Evolutionary conservation across 2,329 filamentous ascomycete species (phyloP).

Genomic region (Paraphaeosphaeria minitans): DNA sequence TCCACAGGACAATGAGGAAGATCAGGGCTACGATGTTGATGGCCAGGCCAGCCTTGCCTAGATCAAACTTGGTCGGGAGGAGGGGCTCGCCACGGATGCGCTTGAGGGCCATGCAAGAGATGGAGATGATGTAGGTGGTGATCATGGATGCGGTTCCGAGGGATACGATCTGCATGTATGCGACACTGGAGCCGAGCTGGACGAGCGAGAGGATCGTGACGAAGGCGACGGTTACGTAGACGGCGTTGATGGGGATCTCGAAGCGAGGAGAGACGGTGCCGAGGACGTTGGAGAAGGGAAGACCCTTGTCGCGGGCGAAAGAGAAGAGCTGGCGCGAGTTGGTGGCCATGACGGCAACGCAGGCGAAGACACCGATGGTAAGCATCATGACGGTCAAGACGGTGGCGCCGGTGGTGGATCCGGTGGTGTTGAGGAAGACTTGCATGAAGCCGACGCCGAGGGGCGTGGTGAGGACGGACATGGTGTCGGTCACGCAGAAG

Average conservation of each 20-base stretch:
- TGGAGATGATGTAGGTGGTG: conserved; percentile 45
- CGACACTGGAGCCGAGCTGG: conserved; percentile 51
- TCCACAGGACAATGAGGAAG: conserved; percentile 46
- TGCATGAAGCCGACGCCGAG: conserved; percentile 14
- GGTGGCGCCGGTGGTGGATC: conserved; percentile 13
- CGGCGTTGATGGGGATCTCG: conserved; percentile 49
- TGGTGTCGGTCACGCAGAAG: conserved; percentile 21
- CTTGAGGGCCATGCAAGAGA: conserved; percentile 52
- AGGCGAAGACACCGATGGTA: conserved; percentile 12
- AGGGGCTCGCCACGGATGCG: conserved; percentile 50
- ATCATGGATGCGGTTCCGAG: conserved; percentile 21
- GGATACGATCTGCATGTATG: conserved; percentile 24
- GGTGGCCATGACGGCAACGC: conserved; percentile 22
- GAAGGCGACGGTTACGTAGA: conserved; percentile 47
- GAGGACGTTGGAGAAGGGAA: conserved; percentile 7
- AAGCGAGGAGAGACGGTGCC: conserved; percentile 10
- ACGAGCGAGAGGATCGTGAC: conserved; percentile 52
- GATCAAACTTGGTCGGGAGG: conserved; percentile 52
- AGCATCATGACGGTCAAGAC: conserved; percentile 22
- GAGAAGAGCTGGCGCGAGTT: conserved; percentile 27
- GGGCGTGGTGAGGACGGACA: conserved; percentile 5
- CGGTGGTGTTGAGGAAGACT: conserved; percentile 21
- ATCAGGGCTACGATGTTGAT: conserved; percentile 49
- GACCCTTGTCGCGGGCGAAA: conserved; percentile 16
- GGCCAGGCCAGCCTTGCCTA: conserved; percentile 50